A percentile compares a stretch with the other conserved stretches of the same genome.
Evolutionary conservation across 176 grass and related monocot species (phyloP).

Genomic region (Saccharum spontaneum): DNA sequence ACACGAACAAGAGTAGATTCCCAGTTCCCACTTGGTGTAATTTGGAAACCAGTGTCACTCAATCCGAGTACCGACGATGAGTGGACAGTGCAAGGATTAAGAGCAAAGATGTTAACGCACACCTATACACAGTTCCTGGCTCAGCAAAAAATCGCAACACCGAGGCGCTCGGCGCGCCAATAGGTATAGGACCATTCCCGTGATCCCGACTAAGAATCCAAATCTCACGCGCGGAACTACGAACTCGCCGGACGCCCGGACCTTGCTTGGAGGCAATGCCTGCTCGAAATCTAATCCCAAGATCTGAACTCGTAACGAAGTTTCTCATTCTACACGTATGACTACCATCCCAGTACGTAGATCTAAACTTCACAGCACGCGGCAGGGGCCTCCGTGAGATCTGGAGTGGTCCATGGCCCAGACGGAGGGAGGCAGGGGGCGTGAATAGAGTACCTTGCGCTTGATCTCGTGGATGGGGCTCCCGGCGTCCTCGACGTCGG

Average conservation of each 20-base stretch:
- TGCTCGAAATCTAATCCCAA: constrained; percentile 17
- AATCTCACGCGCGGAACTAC: constrained; percentile 5
- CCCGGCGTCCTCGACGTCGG: constrained; percentile 69
- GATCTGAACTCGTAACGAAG: background rate
- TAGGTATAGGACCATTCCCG: background rate
- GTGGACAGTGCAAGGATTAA: background rate
- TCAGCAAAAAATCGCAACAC: background rate
- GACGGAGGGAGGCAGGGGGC: background rate
- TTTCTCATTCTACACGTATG: background rate
- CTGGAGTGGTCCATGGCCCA: background rate
- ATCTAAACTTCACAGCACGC: constrained; percentile 32
- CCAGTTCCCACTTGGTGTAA: background rate
- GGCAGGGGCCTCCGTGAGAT: constrained; percentile 24
- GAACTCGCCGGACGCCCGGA: background rate
- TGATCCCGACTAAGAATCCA: constrained; percentile 18
- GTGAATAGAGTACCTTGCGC: constrained; percentile 56
- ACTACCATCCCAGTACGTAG: background rate
- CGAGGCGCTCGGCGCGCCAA: background rate
- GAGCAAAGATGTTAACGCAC: constrained; percentile 13
- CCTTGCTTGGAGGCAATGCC: constrained; percentile 20
- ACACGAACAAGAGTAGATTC: background rate
- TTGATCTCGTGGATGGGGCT: constrained; percentile 86
- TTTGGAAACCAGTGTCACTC: background rate
- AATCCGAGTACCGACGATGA: no score
- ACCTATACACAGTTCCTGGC: background rate